Evolutionary conservation across 257 asterid genomes (phyloP), one percentile per base, ranked within the genome.

Genomic region (Salvia hispanica): DNA sequence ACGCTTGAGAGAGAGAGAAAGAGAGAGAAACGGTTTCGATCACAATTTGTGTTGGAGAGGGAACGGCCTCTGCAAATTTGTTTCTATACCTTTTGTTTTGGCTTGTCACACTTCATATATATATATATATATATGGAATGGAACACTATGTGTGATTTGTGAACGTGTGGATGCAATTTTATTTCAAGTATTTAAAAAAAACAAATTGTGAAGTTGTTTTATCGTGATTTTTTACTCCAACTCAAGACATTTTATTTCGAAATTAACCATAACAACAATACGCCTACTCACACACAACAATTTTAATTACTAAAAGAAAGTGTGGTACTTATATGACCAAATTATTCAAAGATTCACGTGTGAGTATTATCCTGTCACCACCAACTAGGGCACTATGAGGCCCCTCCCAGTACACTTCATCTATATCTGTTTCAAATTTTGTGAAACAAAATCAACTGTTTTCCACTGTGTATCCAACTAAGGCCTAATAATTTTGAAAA

Each of bases 21-120:
- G 63, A 47, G 70, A 44, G 45, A 54, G 56, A 10, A 13, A 28
- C 42, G 36, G 58, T 62, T 62, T 62, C 70, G 31, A 71, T 70
- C 70, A 71, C 76, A 62, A 71, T n/a, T 62, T 62, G 57, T 42
- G 56, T 50, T 4, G 36, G 39, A 61, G 62, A 14, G 64, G 52
- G 50, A 50, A 64, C 31, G 31, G 31, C 31, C 50, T 28, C 39
- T 71, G 36, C 47, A 37, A 11, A 25, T 71, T 71, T 62, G 64
- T 62, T 69, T 31, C 46, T 36, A 1, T 51, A 56, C 10, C 21
- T 50, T 25, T 47, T 70, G 62, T 59, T 44, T 57, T 68, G 18
- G 37, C 12, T 62, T 12, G 2, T 12, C 0, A 39, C 9, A 37
- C 9, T 7, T 34, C 31, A 59, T 62, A 31, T 7, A 13, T 14